phyloP scores from a whole-genome alignment of 2,329 filamentous ascomycete species.

The Aspergillus arachidicola region DNA sequence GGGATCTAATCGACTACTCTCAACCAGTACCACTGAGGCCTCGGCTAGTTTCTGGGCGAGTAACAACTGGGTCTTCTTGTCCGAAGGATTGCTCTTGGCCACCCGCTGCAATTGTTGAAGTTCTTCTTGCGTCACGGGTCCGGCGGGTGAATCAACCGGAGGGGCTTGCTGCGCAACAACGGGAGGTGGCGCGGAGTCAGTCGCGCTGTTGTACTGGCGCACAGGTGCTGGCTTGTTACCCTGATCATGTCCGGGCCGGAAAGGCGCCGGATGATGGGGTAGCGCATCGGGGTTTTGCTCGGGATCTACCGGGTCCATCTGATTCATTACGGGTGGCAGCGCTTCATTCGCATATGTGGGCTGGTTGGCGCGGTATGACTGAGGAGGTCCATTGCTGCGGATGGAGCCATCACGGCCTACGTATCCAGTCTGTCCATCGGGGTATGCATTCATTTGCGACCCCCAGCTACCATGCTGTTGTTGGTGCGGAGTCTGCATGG shows the following conservation, averaged over 20 bases:
- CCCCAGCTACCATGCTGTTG: constrained; percentile 17
- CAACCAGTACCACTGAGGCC: constrained; percentile 76
- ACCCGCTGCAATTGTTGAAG: constrained; percentile 72
- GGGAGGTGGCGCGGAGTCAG: constrained; percentile 35
- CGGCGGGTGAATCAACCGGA: constrained; percentile 19
- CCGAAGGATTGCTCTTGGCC: constrained; percentile 71
- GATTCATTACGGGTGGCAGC: constrained; percentile 12
- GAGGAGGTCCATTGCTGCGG: constrained; percentile 24
- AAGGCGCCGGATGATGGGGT: constrained; percentile 58
- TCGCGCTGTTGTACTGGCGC: constrained; percentile 53
- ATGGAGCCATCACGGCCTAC: constrained; percentile 11
- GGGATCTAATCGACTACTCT: constrained; percentile 71
- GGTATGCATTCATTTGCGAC: constrained; percentile 15
- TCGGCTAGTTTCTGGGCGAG: constrained; percentile 85
- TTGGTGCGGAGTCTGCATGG: constrained; percentile 18
- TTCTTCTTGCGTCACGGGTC: constrained; percentile 75
- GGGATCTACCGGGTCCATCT: constrained; percentile 20
- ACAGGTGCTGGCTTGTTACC: constrained; percentile 53
- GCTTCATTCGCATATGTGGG: constrained; percentile 23
- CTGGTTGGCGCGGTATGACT: constrained; percentile 26
- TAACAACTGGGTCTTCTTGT: constrained; percentile 70
- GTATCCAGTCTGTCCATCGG: constrained; percentile 13
- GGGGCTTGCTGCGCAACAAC: constrained; percentile 28
- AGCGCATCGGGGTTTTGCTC: constrained; percentile 57
- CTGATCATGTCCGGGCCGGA: constrained; percentile 54